phyloP scores from a whole-genome alignment of 768 basidiomycete genomes.

The Daedalea quercina region DNA sequence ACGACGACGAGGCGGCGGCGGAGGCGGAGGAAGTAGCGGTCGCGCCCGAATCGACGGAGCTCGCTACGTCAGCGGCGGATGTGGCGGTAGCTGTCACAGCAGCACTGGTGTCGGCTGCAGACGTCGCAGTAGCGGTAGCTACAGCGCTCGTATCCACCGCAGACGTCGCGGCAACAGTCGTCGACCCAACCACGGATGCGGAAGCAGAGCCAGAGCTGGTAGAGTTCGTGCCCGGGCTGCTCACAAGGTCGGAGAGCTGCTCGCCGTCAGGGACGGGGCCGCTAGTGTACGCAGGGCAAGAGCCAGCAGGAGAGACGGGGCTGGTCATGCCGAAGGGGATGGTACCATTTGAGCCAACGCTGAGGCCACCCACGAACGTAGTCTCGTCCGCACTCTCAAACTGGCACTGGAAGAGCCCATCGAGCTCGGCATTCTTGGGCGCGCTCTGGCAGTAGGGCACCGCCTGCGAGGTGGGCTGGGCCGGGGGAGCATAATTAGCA shows the following conservation, averaged over 20 bases:
- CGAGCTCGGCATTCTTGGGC: conserved; percentile 46
- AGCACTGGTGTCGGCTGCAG: conserved; percentile 4
- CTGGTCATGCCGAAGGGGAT: conserved; percentile 42
- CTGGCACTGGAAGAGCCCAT: conserved; percentile 55
- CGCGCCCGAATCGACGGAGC: conserved; percentile 3
- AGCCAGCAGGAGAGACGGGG: conserved; percentile 38
- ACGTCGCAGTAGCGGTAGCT: conserved; percentile 5
- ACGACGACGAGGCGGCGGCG: conserved; percentile 8
- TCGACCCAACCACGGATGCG: conserved; percentile 5
- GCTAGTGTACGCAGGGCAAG: conserved; percentile 40
- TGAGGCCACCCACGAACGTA: conserved; percentile 37
- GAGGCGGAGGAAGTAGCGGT: conserved; percentile 9
- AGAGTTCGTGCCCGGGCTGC: conserved; percentile 13
- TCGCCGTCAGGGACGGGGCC: conserved; percentile 45
- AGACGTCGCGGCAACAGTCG: conserved; percentile 1
- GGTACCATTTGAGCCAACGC: conserved; percentile 40
- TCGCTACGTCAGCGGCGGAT: conserved; percentile 4
- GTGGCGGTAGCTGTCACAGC: not conserved
- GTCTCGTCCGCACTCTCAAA: conserved; percentile 38
- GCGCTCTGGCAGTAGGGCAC: conserved; percentile 42
- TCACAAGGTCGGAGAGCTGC: conserved; percentile 26
- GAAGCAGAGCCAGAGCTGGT: conserved; percentile 5
- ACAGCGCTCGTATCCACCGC: conserved; percentile 11
- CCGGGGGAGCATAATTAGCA: not conserved
- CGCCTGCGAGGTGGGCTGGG: conserved; percentile 15